phyloP scores from a whole-genome alignment of 345 rosid species.

The Isatis tinctoria region DNA sequence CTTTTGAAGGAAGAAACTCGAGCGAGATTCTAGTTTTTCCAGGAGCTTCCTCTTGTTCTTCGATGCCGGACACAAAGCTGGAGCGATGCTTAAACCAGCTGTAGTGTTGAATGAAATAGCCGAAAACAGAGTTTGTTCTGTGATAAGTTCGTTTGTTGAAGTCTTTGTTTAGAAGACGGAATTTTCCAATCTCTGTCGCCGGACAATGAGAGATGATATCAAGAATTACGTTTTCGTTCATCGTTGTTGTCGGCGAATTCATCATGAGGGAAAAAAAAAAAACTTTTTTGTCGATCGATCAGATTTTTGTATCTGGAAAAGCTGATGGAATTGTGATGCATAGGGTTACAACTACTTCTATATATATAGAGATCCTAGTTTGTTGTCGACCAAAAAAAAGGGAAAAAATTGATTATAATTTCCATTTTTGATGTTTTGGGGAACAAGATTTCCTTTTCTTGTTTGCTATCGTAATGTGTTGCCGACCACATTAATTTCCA shows the following conservation, averaged over 20 bases:
- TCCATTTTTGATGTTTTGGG: too few species aligned
- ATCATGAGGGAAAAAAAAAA: too few species aligned
- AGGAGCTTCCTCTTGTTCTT: neutral
- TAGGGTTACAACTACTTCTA: too few species aligned
- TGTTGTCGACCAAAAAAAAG: too few species aligned
- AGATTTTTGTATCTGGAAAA: too few species aligned
- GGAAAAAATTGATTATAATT: too few species aligned
- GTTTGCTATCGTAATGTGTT: too few species aligned
- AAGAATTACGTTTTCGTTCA: neutral
- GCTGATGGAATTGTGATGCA: too few species aligned
- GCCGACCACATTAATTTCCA: too few species aligned
- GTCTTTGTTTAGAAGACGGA: neutral
- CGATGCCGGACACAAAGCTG: neutral
- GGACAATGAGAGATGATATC: neutral
- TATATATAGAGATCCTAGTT: neutral
- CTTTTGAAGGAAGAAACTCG: neutral
- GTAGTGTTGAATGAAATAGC: neutral
- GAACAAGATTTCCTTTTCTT: too few species aligned
- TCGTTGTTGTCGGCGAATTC: neutral
- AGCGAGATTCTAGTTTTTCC: neutral
- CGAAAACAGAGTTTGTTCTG: slow-evolving; percentile 3
- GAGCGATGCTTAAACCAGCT: neutral
- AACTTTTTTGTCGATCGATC: too few species aligned
- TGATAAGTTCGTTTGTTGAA: too few species aligned
- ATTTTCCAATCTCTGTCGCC: neutral